Percentiles rank a stretch among this genome's conserved stretches.
Conservation (phyloP, 306 rosid species). For the Adenanthera pavonina region DNA sequence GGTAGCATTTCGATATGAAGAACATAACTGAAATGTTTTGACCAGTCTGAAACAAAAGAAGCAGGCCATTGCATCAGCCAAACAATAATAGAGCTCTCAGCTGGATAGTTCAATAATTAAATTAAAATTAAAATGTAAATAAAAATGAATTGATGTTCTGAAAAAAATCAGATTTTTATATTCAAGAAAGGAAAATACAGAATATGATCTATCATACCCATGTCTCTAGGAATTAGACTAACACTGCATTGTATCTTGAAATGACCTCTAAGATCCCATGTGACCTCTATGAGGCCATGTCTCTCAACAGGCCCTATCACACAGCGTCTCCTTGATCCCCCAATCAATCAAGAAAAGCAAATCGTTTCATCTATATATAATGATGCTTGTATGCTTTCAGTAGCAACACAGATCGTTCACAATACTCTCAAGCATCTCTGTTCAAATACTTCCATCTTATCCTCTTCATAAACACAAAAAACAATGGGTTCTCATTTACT, state of each 20-base stretch:
- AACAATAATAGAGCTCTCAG: not conserved
- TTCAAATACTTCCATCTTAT: not conserved
- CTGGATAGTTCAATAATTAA: not conserved
- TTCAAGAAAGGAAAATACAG: not conserved
- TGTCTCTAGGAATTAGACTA: not conserved
- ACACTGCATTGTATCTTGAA: not conserved
- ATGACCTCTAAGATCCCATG: not conserved
- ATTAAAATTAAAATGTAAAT: not conserved
- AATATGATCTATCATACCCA: not conserved
- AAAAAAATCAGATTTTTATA: not conserved
- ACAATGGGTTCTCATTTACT: conserved; percentile 20
- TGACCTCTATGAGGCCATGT: not conserved
- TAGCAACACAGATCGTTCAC: not conserved
- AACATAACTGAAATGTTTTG: not conserved
- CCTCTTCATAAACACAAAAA: not conserved
- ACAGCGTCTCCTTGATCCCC: not conserved
- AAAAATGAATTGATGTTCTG: not conserved
- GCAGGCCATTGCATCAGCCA: not conserved
- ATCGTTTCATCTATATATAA: not conserved
- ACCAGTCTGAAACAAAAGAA: not conserved
- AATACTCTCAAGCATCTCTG: not conserved
- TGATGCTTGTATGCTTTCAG: not conserved
- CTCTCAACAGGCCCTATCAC: not conserved
- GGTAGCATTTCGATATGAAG: not conserved
- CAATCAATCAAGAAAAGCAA: not conserved